Evolutionary conservation across 257 asterid species (phyloP), one percentile per base, ranked within the genome.

Genomic region (Fraxinus cuspidata): DNA sequence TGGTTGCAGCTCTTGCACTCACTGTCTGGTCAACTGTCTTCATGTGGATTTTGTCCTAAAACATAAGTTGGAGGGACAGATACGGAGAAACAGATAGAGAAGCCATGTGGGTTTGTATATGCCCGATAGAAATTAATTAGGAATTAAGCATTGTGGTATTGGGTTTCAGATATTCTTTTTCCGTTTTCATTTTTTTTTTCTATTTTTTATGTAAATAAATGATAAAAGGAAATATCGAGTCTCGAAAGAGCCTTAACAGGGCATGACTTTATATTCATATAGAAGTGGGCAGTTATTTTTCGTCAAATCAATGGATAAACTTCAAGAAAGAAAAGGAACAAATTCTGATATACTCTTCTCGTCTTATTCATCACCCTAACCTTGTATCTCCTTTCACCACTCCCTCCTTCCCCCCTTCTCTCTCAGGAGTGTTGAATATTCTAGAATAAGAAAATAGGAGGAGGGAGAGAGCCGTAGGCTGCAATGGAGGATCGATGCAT

Each of bases 1-100:
- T 93, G 38, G 87, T 83, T 65, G 97, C 98, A 29, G 94, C 92
- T 7, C 31, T 92, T 58, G 88, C 97, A 28, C 90, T 96, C 74
- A 92, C 99, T 7, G 84, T 83, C 0, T 96, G 99, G 99, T 96
- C 98, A 16, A 87, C 94, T 19, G 76, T 96, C 25, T 96, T 88
- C 94, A 89, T 96, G 98, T 96, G 97, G 97, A 84, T 93, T 80
- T 76, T 95, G 78, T 79, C 90, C 34, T 88, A 67, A 80, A 78
- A 1, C 21, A 37, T 15, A 51, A 51, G 21, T 19, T 51, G 63
- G 67, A 21, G 31, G 16, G 7, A 63, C 34, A 23, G 68, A 21
- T 63, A 51, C n/a, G 11, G 32, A 63, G 68, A 27, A 23, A 25
- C 68, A 63, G 68, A 21, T 63, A 56, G 12, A n/a, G 65, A n/a